Evolutionary conservation across 305 asterid species (phyloP).

Genomic region (Striga hermonthica): DNA sequence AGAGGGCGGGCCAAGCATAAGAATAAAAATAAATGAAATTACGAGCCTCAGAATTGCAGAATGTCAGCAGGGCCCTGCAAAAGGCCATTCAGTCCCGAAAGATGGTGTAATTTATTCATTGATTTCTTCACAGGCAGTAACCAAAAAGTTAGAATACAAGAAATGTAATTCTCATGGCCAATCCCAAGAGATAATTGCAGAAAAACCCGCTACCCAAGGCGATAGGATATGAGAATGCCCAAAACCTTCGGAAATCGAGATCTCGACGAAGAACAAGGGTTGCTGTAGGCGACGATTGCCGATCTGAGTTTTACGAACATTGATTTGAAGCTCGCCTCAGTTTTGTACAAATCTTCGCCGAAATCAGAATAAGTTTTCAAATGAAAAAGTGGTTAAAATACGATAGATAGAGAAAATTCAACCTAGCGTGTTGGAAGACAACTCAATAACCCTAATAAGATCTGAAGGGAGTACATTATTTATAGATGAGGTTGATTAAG

Average conservation of each 20-base stretch:
- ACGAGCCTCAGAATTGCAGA: slow-evolving; percentile 36
- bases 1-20: no score
- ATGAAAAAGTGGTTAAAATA: no score
- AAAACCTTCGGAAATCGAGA: slow-evolving; percentile 30
- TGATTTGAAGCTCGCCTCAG: slow-evolving; percentile 27
- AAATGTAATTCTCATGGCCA: slow-evolving; percentile 44
- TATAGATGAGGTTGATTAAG: not conserved
- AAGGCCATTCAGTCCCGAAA: slow-evolving; percentile 42
- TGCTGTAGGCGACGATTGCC: slow-evolving; percentile 28
- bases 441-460: not conserved
- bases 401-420: no score
- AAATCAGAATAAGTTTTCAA: not conserved
- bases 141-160: not conserved
- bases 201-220: slow-evolving; percentile 39
- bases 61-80: slow-evolving; percentile 35
- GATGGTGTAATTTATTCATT: slow-evolving; percentile 36
- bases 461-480: not conserved
- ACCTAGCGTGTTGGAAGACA: no score
- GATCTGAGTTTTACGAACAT: slow-evolving; percentile 31
- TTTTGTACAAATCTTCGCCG: slow-evolving; percentile 28
- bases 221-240: slow-evolving; percentile 43
- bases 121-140: slow-evolving; percentile 37
- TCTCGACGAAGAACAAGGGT: slow-evolving; percentile 33
- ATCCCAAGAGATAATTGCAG: slow-evolving; percentile 39
- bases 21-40: not conserved